phyloP scores from a whole-genome alignment of 164 flowering plant species.

The Vitis vinifera region DNA sequence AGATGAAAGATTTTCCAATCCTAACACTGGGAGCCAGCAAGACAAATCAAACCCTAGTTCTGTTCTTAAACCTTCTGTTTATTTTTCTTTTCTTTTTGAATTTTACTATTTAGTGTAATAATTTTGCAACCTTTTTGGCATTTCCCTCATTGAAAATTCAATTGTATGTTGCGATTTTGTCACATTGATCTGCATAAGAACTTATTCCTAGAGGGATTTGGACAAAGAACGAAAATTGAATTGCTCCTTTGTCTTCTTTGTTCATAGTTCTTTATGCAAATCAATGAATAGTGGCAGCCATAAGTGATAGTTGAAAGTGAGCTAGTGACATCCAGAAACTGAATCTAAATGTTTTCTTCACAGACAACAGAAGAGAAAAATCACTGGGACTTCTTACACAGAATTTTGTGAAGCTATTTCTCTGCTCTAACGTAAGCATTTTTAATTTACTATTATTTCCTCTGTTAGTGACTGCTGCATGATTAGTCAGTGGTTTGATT shows the following conservation, averaged over 20 bases:
- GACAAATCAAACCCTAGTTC: constrained; percentile 36
- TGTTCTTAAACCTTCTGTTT: constrained; percentile 23
- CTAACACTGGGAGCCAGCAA: constrained; percentile 42
- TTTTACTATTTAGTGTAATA: too few species aligned
- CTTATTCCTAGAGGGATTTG: too few species aligned
- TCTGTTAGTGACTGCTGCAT: neutral
- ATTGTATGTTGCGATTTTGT: too few species aligned
- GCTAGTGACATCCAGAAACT: neutral
- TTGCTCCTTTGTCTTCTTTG: too few species aligned
- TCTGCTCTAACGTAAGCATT: constrained; percentile 66
- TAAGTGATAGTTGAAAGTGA: too few species aligned
- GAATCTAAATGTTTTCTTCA: constrained; percentile 2
- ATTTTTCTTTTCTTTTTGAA: neutral
- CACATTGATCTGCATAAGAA: too few species aligned
- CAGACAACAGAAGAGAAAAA: constrained; percentile 87
- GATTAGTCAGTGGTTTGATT: neutral
- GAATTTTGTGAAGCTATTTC: constrained; percentile 92
- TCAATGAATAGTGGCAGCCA: too few species aligned
- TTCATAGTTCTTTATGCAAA: too few species aligned
- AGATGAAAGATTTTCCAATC: constrained; percentile 44
- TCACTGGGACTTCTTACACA: constrained; percentile 88
- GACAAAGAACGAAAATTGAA: too few species aligned
- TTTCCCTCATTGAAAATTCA: too few species aligned
- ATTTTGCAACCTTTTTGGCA: too few species aligned
- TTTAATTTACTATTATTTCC: neutral